Conservation (phyloP, 148 eudicot species). For the Rhododendron henanense region DNA sequence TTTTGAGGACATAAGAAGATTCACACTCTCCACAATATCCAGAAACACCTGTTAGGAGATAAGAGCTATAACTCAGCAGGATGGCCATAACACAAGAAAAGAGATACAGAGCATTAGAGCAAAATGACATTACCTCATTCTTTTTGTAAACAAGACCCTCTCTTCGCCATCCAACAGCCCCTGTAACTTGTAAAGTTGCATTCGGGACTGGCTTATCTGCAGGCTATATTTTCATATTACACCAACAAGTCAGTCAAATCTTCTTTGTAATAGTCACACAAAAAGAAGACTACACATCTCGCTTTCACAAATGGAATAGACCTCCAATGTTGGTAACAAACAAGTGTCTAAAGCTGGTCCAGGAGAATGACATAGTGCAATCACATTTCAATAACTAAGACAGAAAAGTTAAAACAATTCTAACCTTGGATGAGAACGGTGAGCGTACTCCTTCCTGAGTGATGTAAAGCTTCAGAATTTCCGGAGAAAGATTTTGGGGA, state of each 20-base stretch:
- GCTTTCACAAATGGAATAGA: background rate
- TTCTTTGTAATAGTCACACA: background rate
- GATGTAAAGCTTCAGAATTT: conserved; percentile 93
- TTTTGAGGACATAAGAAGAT: conserved; percentile 98
- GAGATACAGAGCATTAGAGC: background rate
- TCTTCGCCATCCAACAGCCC: conserved; percentile 99
- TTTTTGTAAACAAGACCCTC: conserved; percentile 95
- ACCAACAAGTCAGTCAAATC: conserved; percentile 17
- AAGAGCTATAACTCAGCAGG: conserved; percentile 14
- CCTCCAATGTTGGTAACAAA: background rate
- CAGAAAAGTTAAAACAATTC: conserved; percentile 6
- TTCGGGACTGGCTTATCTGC: conserved; percentile 95
- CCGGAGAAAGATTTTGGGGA: conserved; percentile 96
- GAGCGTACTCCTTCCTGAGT: conserved; percentile 99
- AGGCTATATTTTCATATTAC: conserved; percentile 41
- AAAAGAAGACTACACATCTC: conserved; percentile 2
- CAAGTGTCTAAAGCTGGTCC: background rate
- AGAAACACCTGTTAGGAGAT: conserved; percentile 66
- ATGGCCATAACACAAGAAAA: conserved; percentile 5
- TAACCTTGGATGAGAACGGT: conserved; percentile 94
- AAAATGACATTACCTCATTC: conserved; percentile 64
- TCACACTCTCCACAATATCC: conserved; percentile 98
- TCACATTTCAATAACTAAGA: background rate
- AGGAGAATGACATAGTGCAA: background rate
- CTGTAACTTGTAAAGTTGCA: conserved; percentile 98